Conservation (phyloP, 345 rosid genomes). For the Eucalyptus cladocalyx region DNA sequence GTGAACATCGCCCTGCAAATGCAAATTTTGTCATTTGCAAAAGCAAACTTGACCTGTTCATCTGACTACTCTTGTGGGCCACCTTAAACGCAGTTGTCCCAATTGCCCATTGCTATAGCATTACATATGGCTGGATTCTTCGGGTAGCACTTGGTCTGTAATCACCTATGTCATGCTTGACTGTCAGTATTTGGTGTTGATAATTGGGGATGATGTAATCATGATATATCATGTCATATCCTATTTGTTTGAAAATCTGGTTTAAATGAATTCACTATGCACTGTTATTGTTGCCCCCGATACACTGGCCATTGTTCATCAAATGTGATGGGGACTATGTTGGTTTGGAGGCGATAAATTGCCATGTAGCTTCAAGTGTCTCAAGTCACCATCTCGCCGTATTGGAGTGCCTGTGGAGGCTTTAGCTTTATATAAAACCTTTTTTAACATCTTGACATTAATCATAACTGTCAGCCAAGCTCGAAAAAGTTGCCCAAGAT, state of each 20-base stretch:
- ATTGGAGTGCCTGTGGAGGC: neutral
- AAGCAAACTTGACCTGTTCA: neutral
- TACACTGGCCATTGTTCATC: neutral
- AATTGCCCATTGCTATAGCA: neutral
- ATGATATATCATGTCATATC: neutral
- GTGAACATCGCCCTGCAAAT: neutral
- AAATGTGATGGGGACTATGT: neutral
- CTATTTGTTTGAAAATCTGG: neutral
- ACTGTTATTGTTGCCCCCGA: neutral
- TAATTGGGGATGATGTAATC: neutral
- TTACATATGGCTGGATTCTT: neutral
- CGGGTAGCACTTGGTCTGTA: neutral
- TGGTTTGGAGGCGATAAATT: neutral
- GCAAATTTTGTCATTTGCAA: neutral
- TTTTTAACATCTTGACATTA: neutral
- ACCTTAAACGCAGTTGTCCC: neutral
- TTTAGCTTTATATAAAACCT: neutral
- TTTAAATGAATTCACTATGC: neutral
- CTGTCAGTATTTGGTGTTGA: neutral
- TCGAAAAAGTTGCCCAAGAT: neutral
- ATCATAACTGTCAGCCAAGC: neutral
- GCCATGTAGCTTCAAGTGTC: neutral
- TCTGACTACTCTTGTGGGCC: neutral
- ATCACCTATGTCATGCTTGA: neutral
- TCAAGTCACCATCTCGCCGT: neutral